Conservation (phyloP, 805 yeast species). For the Cyberlindnera americana region DNA sequence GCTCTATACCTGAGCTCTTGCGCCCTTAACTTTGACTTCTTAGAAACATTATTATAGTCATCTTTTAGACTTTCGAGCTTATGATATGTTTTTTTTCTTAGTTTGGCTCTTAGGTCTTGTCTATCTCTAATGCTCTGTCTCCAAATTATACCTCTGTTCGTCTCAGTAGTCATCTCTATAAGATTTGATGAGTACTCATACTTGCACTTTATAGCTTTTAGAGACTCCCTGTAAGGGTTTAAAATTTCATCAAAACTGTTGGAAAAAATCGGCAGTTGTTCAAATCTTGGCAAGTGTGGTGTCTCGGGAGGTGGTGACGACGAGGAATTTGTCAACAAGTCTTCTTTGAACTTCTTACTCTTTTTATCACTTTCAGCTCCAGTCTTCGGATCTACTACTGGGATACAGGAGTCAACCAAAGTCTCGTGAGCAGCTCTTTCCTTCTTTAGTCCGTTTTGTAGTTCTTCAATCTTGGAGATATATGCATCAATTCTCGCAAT, state of each 20-base stretch:
- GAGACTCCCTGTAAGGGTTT: constrained; percentile 13
- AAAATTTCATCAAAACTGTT: constrained; percentile 21
- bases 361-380: too few relatives aligned
- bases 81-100: constrained; percentile 3
- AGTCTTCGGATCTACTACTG: constrained; percentile 13
- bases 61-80: constrained; percentile 9
- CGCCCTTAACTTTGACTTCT: constrained; percentile 5
- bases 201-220: constrained; percentile 15
- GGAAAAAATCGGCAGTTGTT: constrained; percentile 21
- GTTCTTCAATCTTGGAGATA: constrained; percentile 30
- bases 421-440: constrained; percentile 20
- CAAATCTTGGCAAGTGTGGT: constrained; percentile 14
- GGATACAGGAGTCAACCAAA: constrained; percentile 17
- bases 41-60: constrained; percentile 19
- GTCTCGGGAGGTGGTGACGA: constrained; percentile 17
- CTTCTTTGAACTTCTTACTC: too few relatives aligned
- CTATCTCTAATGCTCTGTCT: constrained; percentile 20
- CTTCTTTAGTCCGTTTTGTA: constrained; percentile 24
- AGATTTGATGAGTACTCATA: constrained; percentile 20
- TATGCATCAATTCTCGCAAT: constrained; percentile 31
- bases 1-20: constrained; percentile 18
- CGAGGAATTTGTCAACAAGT: neutral
- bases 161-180: constrained; percentile 18
- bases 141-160: constrained; percentile 23
- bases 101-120: constrained; percentile 11